phyloP scores from a whole-genome alignment of 805 yeast genomes.

The Teunomyces kruisii region DNA sequence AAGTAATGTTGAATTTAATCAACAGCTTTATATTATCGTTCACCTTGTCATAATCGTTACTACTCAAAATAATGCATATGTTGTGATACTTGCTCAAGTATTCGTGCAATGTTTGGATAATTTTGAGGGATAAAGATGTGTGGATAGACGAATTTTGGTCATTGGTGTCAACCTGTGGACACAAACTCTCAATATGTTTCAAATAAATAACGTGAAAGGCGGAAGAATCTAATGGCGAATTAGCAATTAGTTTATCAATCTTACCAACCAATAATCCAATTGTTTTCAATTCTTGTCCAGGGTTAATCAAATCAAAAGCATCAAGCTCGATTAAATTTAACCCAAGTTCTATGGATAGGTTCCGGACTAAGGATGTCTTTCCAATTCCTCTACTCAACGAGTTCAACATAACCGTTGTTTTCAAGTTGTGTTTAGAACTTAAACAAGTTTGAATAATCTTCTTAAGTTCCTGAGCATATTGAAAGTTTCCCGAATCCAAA shows the following conservation, averaged over 20 bases:
- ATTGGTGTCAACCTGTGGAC: conserved; percentile 63
- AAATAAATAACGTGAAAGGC: conserved; percentile 51
- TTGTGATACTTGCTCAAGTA: conserved; percentile 44
- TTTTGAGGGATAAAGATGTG: conserved; percentile 50
- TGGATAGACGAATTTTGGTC: conserved; percentile 39
- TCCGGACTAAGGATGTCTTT: conserved; percentile 61
- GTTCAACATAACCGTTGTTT: conserved; percentile 63
- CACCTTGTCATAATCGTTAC: conserved; percentile 68
- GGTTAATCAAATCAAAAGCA: conserved; percentile 62
- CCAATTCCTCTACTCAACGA: conserved; percentile 80
- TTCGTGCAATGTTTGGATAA: conserved; percentile 58
- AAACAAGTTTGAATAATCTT: conserved; percentile 58
- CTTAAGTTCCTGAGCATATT: conserved; percentile 50
- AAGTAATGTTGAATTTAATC: conserved; percentile 72
- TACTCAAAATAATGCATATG: conserved; percentile 57
- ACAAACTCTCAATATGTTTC: conserved; percentile 75
- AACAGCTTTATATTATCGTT: conserved; percentile 64
- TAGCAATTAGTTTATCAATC: conserved; percentile 59
- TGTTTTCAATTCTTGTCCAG: conserved; percentile 74
- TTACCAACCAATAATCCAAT: conserved; percentile 76
- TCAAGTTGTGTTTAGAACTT: conserved; percentile 39
- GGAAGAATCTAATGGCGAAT: conserved; percentile 25
- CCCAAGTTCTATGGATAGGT: conserved; percentile 59
- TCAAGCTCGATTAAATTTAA: conserved; percentile 67
- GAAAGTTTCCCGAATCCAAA: conserved; percentile 31